phyloP scores from a whole-genome alignment of 1,139 yeast species.

The Candida smagusa region DNA sequence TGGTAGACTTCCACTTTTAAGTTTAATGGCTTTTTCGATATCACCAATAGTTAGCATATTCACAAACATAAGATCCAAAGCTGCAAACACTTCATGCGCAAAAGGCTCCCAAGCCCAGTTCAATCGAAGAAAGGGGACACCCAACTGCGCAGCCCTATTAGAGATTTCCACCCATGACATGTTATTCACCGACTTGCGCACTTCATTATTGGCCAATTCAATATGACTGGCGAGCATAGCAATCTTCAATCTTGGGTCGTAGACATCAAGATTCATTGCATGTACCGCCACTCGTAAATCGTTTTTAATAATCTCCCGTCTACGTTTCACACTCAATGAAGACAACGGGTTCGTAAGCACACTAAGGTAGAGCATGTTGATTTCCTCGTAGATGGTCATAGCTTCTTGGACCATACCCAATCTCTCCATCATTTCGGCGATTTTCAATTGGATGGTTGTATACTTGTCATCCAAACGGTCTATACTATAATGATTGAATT shows the following conservation, averaged over 20 bases:
- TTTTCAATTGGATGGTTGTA: slow-evolving; percentile 82
- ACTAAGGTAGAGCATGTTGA: slow-evolving; percentile 61
- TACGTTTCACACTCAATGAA: slow-evolving; percentile 23
- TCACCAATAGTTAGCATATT: slow-evolving; percentile 68
- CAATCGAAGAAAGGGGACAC: slow-evolving; percentile 5
- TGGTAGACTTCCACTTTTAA: slow-evolving; percentile 65
- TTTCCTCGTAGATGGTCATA: slow-evolving; percentile 59
- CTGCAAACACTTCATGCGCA: slow-evolving; percentile 70
- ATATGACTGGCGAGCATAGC: slow-evolving; percentile 64
- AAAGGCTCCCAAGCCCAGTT: slow-evolving; percentile 69
- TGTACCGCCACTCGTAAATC: slow-evolving; percentile 69
- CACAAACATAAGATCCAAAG: slow-evolving; percentile 68
- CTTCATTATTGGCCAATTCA: slow-evolving; percentile 54
- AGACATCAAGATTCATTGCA: slow-evolving; percentile 52
- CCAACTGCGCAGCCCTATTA: background rate
- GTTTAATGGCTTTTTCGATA: slow-evolving; percentile 55
- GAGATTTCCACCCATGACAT: background rate
- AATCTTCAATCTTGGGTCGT: slow-evolving; percentile 51
- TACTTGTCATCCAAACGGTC: slow-evolving; percentile 63
- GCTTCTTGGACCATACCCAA: slow-evolving; percentile 62
- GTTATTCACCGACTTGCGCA: slow-evolving; percentile 3
- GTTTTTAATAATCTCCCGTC: slow-evolving; percentile 66
- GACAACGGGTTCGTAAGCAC: slow-evolving; percentile 41
- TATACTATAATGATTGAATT: slow-evolving; percentile 43
- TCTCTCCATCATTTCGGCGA: slow-evolving; percentile 82